phyloP scores from a whole-genome alignment of 2,329 filamentous ascomycete species.

The Trichoderma sp. region DNA sequence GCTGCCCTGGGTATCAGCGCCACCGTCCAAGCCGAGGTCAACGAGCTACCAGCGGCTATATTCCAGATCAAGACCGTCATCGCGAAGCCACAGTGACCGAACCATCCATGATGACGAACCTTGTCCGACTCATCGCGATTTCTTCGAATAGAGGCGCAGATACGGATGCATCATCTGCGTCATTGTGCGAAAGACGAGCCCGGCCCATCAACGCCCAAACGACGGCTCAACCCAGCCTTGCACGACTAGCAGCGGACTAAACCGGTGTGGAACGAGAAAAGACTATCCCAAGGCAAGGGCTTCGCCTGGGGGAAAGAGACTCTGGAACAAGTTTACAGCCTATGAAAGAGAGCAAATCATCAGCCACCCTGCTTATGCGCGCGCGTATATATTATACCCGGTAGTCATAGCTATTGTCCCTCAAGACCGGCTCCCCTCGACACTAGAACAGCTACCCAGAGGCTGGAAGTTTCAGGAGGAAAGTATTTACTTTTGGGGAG shows the following conservation, averaged over 20 bases:
- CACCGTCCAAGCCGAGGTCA: conserved; percentile 87
- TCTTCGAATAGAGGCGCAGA: no score
- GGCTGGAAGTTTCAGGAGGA: conserved; percentile 34
- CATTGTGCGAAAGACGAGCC: no score
- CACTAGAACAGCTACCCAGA: conserved; percentile 35
- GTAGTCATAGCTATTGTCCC: conserved; percentile 40
- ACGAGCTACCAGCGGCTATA: conserved; percentile 81
- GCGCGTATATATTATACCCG: conserved; percentile 46
- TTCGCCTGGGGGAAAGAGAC: conserved; percentile 24
- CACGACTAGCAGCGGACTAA: conserved; percentile 6
- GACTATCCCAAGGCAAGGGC: conserved; percentile 4
- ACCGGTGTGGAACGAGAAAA: conserved; percentile 8
- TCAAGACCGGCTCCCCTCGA: conserved; percentile 36
- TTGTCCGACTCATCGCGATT: no score
- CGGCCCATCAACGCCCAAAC: no score
- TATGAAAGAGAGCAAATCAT: conserved; percentile 40
- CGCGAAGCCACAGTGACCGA: conserved; percentile 43
- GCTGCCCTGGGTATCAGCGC: conserved; percentile 89
- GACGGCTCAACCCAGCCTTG: background rate
- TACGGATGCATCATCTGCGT: no score
- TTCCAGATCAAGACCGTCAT: conserved; percentile 93
- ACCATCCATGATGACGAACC: background rate
- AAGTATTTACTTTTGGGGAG: conserved; percentile 77
- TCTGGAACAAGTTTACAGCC: conserved; percentile 41
- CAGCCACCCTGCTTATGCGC: conserved; percentile 41